Percentiles rank a stretch among this genome's conserved stretches.
Evolutionary conservation across 495 filamentous ascomycete genomes (phyloP).

Genomic region (Arthonia radiata): DNA sequence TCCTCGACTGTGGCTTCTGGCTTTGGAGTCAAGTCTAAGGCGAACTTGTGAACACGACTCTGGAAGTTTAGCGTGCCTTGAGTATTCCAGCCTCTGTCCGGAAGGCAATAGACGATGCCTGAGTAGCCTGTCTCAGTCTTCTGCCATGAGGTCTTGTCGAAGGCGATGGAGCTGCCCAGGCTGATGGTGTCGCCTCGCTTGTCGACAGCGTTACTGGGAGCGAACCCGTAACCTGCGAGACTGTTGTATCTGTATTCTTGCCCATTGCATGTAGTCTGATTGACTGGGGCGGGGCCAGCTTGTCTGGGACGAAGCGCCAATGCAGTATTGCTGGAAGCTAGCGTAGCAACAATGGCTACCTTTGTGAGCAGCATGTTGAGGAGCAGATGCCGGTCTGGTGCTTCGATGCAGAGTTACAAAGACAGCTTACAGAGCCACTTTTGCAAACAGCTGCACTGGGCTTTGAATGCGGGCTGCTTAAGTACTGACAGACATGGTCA

Average conservation of each 20-base stretch:
- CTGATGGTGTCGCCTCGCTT: slow-evolving; percentile 53
- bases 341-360: no score
- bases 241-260: slow-evolving; percentile 39
- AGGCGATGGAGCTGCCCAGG: slow-evolving; percentile 39
- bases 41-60: slow-evolving; percentile 47
- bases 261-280: slow-evolving; percentile 35
- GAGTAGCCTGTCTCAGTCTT: slow-evolving; percentile 30
- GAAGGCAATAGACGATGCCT: slow-evolving; percentile 37
- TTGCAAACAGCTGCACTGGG: no score
- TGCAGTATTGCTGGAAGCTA: no score
- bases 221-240: slow-evolving; percentile 44
- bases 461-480: no score
- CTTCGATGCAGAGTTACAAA: no score
- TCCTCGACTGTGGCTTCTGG: slow-evolving; percentile 24
- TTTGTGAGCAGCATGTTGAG: no score
- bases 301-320: no score
- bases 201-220: slow-evolving; percentile 34
- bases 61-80: slow-evolving; percentile 55
- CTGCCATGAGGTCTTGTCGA: slow-evolving; percentile 38
- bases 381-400: no score
- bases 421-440: no score
- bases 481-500: no score
- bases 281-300: slow-evolving; percentile 18
- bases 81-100: slow-evolving; percentile 55
- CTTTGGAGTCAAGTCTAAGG: slow-evolving; percentile 28